A percentile compares a stretch with the other conserved stretches of the same genome.
Evolutionary conservation across 371 early-diverging fungal species (phyloP).

Genomic region (Thermomucor indicae-seudaticae): DNA sequence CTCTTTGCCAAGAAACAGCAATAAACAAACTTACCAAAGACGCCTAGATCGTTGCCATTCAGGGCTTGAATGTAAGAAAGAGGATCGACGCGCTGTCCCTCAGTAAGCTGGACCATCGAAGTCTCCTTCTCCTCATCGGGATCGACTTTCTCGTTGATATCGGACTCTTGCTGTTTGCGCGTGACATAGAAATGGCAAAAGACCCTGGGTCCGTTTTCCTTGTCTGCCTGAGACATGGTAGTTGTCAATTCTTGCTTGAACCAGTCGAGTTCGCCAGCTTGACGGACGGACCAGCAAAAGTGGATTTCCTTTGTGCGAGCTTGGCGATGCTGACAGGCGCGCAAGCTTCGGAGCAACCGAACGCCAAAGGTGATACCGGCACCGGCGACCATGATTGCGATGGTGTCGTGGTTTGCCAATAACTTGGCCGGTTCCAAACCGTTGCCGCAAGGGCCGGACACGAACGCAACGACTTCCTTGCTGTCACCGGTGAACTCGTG

Average conservation of each 20-base stretch:
- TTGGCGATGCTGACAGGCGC: constrained; percentile 12
- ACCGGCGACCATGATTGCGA: constrained; percentile 47
- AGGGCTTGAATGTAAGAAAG: not conserved
- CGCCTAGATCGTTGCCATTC: constrained; percentile 8
- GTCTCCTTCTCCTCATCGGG: not conserved
- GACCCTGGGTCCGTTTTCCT: constrained; percentile 8
- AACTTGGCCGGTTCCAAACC: constrained; percentile 16
- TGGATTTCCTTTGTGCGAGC: constrained; percentile 17
- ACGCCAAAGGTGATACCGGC: constrained; percentile 53
- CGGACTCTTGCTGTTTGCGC: not conserved
- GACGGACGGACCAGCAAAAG: constrained; percentile 35
- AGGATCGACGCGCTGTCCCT: not conserved
- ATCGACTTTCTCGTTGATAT: constrained; percentile 2
- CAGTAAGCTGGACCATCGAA: not conserved
- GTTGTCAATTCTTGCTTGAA: constrained; percentile 44
- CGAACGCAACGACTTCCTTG: constrained; percentile 37
- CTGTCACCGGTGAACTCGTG: constrained; percentile 27
- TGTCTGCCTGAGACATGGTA: constrained; percentile 16
- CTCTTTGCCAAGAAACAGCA: not conserved
- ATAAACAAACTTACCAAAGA: constrained; percentile 28
- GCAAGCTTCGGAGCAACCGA: constrained; percentile 43
- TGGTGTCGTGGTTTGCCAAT: constrained; percentile 19
- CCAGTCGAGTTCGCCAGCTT: constrained; percentile 44
- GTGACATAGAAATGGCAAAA: constrained; percentile 17
- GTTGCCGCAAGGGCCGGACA: constrained; percentile 51